Evolutionary conservation across 2,329 filamentous ascomycete genomes (phyloP), one percentile per base, ranked within the genome.

Genomic region (Fusarium scirpi): DNA sequence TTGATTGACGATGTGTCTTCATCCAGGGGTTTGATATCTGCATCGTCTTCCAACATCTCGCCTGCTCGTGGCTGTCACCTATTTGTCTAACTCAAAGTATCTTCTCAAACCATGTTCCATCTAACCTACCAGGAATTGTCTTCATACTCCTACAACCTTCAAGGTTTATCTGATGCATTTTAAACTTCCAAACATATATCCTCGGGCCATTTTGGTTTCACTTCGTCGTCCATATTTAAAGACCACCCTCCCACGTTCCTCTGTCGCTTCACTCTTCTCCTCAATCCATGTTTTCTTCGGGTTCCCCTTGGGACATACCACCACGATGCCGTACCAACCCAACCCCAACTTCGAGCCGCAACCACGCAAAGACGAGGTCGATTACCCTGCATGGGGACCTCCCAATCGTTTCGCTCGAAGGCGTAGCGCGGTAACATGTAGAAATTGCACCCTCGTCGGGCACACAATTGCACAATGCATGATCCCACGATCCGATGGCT

Each of bases 181-280:
- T 11, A 6, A 6, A 38, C 1, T 16, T 38, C 16, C 4, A 18
- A 9, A n/a, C n/a, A 4, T 6, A 5, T 2, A 11, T 16, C 16
- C 5, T 38, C 11, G 1, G 0, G 3, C 9, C 4, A 38, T 38
- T 38, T 6, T 1, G 2, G 1, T 38, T 38, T 38, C 16, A 6
- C 0, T 0, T 1, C 1, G 16, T 9, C n/a, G 3, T 5, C 32
- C 18, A 18, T 34, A 18, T 34, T 34, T 18, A 34, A 34, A 34
- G 15, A 10, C 15, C 15, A 9, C 8, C 32, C 16, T 10, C 16
- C 5, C 9, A 9, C 2, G 16, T 34, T 34, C 3, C 16, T 6
- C 6, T 18, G 5, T 34, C 5, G 8, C 16, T 34, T 34, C 16
- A 4, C 8, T 2, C 1, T 18, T 8, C 27, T 29, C 27, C 11